These are phyloP conservation scores for Pythium grandisporangium DNA, from an alignment of 352 stramenopile genomes.

Conservation along the genomic window DNA sequence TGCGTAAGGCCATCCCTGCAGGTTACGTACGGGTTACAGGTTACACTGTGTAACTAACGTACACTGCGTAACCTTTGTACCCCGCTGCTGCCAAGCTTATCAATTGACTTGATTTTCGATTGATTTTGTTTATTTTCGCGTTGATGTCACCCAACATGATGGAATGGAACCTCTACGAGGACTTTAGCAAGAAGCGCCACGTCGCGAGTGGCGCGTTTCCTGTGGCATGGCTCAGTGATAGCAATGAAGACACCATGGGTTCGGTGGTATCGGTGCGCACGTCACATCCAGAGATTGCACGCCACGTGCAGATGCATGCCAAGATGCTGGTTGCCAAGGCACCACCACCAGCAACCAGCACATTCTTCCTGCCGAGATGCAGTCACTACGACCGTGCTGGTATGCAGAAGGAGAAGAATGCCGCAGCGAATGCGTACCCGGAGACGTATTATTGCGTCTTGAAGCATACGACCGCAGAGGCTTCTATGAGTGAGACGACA, in stretches of 20 bases:
- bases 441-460: constrained; percentile 4
- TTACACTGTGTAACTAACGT: too few relatives aligned
- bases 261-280: constrained; percentile 1
- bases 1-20: too few relatives aligned
- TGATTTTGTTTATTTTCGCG: too few relatives aligned
- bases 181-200: not conserved
- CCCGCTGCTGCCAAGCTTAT: too few relatives aligned
- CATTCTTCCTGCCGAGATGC: not conserved
- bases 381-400: constrained; percentile 1
- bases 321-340: not conserved
- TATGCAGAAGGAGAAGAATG: not conserved
- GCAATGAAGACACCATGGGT: not conserved
- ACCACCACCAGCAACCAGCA: not conserved
- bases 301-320: constrained; percentile 3
- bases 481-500: not conserved
- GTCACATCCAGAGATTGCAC: constrained; percentile 4
- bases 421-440: not conserved
- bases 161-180: constrained; percentile 9
- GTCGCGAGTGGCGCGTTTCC: constrained; percentile 6
- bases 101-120: too few relatives aligned
- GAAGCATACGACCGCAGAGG: not conserved
- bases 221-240: constrained; percentile 1
- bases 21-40: too few relatives aligned
- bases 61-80: too few relatives aligned
- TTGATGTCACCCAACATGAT: too few relatives aligned